These are phyloP conservation scores for Penicillium coffeae DNA, from an alignment of 495 filamentous ascomycete species.

Conservation along the genomic window DNA sequence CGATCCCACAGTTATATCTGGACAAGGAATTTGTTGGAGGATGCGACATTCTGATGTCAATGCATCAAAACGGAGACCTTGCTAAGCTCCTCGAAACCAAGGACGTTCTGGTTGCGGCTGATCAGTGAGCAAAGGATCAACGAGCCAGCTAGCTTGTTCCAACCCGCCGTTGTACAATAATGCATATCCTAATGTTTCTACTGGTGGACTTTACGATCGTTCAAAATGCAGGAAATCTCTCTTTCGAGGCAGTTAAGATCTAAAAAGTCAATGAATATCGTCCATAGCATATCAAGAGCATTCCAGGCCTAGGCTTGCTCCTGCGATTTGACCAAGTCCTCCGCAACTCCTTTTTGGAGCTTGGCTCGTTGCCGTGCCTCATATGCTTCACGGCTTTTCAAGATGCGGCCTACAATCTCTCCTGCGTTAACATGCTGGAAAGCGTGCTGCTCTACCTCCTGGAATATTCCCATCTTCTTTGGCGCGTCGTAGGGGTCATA, in stretches of 20 bases:
- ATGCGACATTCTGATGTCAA: conserved; percentile 92
- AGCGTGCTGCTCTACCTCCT: conserved; percentile 64
- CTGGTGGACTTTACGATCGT: background rate
- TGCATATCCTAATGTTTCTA: background rate
- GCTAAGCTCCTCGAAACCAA: conserved; percentile 90
- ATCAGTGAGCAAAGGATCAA: conserved; percentile 26
- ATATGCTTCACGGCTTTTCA: conserved; percentile 77
- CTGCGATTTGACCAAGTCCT: conserved; percentile 47
- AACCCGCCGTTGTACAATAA: background rate
- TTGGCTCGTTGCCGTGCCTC: conserved; percentile 88
- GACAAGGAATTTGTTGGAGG: conserved; percentile 95
- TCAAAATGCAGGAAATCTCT: background rate
- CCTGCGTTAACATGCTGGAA: conserved; percentile 87
- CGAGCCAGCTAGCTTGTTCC: background rate
- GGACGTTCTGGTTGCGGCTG: conserved; percentile 64
- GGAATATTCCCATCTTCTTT: conserved; percentile 75
- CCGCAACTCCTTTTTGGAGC: conserved; percentile 72
- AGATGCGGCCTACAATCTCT: conserved; percentile 84
- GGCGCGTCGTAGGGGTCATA: conserved; percentile 83
- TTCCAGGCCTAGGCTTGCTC: conserved; percentile 26
- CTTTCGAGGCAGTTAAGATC: too few relatives aligned
- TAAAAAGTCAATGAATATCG: too few relatives aligned
- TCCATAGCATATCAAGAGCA: too few relatives aligned
- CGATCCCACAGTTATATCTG: conserved; percentile 94
- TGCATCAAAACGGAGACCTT: conserved; percentile 95